Conservation (phyloP, 176 grass and related monocot genomes). For the Ananas comosus region DNA sequence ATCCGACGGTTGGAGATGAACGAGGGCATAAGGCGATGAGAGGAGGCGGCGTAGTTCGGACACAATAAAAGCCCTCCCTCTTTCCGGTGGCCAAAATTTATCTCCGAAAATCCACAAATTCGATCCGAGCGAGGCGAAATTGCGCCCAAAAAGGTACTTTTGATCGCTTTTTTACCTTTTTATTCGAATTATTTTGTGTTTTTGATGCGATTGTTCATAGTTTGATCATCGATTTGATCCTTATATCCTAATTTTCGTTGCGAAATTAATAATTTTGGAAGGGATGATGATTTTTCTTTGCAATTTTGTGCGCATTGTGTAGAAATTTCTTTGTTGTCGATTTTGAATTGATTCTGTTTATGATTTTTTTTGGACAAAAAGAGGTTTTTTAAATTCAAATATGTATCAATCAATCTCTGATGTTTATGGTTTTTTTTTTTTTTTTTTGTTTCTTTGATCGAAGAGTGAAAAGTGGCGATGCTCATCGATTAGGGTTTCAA, state of each 20-base stretch:
- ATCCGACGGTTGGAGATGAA: too few species aligned
- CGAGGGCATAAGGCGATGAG: too few species aligned
- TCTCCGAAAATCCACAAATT: not conserved
- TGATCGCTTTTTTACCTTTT: not conserved
- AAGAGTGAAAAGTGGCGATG: not conserved
- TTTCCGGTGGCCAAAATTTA: too few species aligned
- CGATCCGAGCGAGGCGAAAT: not conserved
- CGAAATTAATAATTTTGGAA: not conserved
- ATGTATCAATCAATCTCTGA: not conserved
- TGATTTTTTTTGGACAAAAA: not conserved
- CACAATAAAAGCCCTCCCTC: too few species aligned
- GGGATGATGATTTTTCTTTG: not conserved
- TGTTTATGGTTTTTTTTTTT: not conserved
- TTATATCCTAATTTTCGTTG: not conserved
- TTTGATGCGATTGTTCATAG: not conserved
- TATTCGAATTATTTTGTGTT: not conserved
- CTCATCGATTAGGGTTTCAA: not conserved
- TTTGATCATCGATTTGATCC: not conserved
- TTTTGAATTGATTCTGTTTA: not conserved
- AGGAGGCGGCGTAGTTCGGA: too few species aligned
- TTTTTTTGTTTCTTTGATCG: not conserved
- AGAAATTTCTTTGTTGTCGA: not conserved
- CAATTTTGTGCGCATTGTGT: not conserved
- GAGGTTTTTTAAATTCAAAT: not conserved
- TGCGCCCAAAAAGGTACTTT: not conserved